A percentile compares a stretch with the other conserved stretches of the same genome.
Conservation (phyloP, 768 basidiomycete genomes). For the Stropharia rugosoannulata region DNA sequence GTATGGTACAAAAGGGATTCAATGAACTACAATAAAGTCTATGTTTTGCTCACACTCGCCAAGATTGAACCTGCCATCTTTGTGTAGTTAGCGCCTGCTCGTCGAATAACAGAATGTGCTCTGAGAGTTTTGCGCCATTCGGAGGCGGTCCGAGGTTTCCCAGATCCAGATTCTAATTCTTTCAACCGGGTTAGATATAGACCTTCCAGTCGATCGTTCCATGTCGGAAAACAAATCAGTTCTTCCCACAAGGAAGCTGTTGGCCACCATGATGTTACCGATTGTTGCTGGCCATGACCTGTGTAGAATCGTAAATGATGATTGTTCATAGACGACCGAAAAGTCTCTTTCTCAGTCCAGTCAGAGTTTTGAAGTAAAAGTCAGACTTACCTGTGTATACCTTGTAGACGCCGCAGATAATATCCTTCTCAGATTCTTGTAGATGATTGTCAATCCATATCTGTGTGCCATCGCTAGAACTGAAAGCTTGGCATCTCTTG, state of each 20-base stretch:
- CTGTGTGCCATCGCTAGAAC: background rate
- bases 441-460: background rate
- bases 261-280: slow-evolving; percentile 1
- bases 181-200: background rate
- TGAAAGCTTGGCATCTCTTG: background rate
- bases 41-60: too few species aligned
- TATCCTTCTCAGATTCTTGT: background rate
- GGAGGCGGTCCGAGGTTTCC: too few species aligned
- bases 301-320: too few species aligned
- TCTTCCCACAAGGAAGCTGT: background rate
- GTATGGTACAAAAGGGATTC: too few species aligned
- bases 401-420: background rate
- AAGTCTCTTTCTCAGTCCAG: too few species aligned
- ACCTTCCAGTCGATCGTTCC: background rate
- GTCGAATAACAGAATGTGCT: background rate
- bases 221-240: background rate
- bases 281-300: background rate
- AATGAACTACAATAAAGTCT: too few species aligned
- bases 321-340: too few species aligned
- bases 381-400: background rate
- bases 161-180: background rate
- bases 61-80: too few species aligned
- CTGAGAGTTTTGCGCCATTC: background rate
- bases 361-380: too few species aligned
- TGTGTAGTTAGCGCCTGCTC: background rate